phyloP scores from a whole-genome alignment of 1,284 basidiomycete species.

The Violaceomyces palustris region DNA sequence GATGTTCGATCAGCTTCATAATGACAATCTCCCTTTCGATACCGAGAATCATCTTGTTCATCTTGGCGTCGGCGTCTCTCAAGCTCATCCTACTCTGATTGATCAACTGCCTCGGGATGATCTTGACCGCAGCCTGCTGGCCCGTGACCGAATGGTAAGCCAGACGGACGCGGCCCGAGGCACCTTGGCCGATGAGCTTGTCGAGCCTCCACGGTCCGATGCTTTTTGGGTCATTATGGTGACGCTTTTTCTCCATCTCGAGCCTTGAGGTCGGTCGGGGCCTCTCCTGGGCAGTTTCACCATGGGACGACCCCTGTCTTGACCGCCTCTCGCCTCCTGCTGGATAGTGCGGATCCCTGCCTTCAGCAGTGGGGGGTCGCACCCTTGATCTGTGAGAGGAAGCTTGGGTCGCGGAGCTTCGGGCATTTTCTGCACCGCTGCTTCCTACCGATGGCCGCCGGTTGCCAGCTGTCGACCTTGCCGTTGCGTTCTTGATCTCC shows the following conservation, averaged over 20 bases:
- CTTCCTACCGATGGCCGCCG: too few species aligned
- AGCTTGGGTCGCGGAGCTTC: too few species aligned
- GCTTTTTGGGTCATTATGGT: conserved; percentile 54
- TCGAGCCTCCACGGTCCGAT: conserved; percentile 93
- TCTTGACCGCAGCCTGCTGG: conserved; percentile 91
- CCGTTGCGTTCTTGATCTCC: too few species aligned
- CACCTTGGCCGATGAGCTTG: conserved; percentile 84
- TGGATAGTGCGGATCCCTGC: too few species aligned
- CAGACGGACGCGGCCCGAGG: conserved; percentile 76
- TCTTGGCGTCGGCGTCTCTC: conserved; percentile 63
- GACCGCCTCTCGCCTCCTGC: too few species aligned
- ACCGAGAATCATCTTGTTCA: conserved; percentile 78
- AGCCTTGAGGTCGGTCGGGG: conserved; percentile 38
- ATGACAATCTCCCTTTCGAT: conserved; percentile 97
- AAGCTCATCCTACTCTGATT: conserved; percentile 68
- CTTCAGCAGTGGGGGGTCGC: too few species aligned
- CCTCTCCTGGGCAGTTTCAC: conserved; percentile 9
- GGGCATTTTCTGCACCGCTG: too few species aligned
- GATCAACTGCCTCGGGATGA: conserved; percentile 79
- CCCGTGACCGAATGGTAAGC: conserved; percentile 82
- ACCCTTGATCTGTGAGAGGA: too few species aligned
- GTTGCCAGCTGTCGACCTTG: too few species aligned
- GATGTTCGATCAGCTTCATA: conserved; percentile 98
- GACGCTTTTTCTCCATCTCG: conserved; percentile 54
- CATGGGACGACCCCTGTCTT: too few species aligned